These are phyloP conservation scores for Strobilomyces echinocephalus DNA, from an alignment of 768 basidiomycete species.

Conservation along the genomic window DNA sequence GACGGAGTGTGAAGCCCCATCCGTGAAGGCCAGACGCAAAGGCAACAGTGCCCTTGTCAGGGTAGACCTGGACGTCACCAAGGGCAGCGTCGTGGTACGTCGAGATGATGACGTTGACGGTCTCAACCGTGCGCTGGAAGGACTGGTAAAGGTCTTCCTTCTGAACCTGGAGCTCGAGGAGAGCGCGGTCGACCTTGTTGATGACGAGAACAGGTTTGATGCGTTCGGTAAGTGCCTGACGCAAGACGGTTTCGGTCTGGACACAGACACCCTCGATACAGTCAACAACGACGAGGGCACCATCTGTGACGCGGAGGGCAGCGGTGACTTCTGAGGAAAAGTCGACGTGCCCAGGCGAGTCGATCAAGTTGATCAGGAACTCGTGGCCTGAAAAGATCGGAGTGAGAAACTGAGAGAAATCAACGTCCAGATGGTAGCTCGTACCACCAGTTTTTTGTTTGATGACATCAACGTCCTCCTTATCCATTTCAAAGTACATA, in stretches of 20 bases:
- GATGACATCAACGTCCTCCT: conserved; percentile 81
- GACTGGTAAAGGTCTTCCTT: conserved; percentile 98
- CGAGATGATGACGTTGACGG: conserved; percentile 96
- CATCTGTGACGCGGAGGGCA: conserved; percentile 98
- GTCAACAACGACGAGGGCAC: conserved; percentile 99
- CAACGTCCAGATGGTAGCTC: conserved; percentile 18
- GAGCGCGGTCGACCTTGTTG: conserved; percentile 99
- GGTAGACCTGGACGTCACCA: conserved; percentile 98
- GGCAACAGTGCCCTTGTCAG: conserved; percentile 96
- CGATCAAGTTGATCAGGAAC: conserved; percentile 99
- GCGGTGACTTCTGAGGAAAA: conserved; percentile 99
- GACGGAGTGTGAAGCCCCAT: conserved; percentile 98
- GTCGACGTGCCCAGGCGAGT: conserved; percentile 99
- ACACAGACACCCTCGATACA: conserved; percentile 99
- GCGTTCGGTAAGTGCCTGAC: conserved; percentile 94
- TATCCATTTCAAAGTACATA: conserved; percentile 96
- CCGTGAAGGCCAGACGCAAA: conserved; percentile 99
- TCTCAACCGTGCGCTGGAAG: conserved; percentile 96
- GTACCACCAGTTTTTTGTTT: conserved; percentile 92
- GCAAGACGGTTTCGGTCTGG: conserved; percentile 98
- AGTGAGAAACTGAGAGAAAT: not conserved
- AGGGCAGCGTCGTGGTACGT: conserved; percentile 93
- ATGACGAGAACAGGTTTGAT: conserved; percentile 99
- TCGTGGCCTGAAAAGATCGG: conserved; percentile 58
- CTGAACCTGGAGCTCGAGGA: conserved; percentile 94